phyloP scores from a whole-genome alignment of 805 yeast genomes.

The Tetrapisispora pingtungensis region DNA sequence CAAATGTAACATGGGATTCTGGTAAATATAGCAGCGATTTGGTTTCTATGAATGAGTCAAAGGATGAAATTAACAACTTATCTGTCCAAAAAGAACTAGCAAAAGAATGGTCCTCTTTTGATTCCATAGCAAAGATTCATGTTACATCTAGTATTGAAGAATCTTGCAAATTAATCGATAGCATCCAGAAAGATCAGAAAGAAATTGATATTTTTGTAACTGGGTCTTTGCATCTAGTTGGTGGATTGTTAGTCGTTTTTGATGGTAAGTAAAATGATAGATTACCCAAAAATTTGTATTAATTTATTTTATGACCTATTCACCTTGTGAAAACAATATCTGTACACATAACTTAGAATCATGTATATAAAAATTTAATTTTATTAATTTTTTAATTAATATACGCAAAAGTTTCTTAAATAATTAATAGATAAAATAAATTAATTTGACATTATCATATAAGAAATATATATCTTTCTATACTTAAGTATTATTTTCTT shows the following conservation, averaged over 20 bases:
- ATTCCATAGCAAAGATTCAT: conserved; percentile 31
- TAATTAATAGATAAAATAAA: too few species aligned
- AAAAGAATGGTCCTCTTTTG: conserved; percentile 53
- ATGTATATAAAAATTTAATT: too few species aligned
- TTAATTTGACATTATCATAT: too few species aligned
- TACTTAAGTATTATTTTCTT: too few species aligned
- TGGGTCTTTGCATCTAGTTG: conserved; percentile 90
- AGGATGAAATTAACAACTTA: conserved; percentile 67
- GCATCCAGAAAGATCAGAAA: conserved; percentile 11
- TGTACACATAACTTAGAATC: too few species aligned
- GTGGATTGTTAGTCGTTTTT: conserved; percentile 81
- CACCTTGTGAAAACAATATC: too few species aligned
- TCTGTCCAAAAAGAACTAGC: conserved; percentile 72
- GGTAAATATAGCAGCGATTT: conserved; percentile 76
- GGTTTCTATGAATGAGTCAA: conserved; percentile 74
- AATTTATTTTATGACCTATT: too few species aligned
- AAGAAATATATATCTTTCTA: too few species aligned
- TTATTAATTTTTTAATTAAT: too few species aligned
- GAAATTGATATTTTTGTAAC: conserved; percentile 72
- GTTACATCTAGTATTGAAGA: conserved; percentile 71
- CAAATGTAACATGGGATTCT: conserved; percentile 83
- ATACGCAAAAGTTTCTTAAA: too few species aligned
- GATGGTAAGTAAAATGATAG: conserved; percentile 31
- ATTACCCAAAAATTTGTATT: too few species aligned
- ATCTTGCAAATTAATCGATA: conserved; percentile 45